Conservation (phyloP, 78 protist species). For the Isochrysis galbana region DNA sequence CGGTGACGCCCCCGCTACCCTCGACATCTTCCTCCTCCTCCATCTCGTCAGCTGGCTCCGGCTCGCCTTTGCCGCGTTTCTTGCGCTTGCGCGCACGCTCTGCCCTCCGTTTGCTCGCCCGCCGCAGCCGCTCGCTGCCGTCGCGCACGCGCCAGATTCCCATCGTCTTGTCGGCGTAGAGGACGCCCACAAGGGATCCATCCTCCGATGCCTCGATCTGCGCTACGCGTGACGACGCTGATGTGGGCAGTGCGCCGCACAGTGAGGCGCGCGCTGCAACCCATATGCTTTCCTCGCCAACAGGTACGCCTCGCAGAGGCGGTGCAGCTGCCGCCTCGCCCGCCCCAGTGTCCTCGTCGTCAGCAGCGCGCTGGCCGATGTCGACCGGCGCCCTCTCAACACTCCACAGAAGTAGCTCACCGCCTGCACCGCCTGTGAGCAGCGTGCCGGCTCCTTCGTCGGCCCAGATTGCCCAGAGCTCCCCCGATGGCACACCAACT, state of each 20-base stretch:
- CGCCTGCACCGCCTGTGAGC: conserved; percentile 47
- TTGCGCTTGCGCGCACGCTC: not conserved
- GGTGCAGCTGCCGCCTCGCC: too few species aligned
- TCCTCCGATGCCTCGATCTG: not conserved
- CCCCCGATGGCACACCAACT: conserved; percentile 72
- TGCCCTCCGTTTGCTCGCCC: not conserved
- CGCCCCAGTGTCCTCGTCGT: too few species aligned
- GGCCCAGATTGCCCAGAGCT: conserved; percentile 67
- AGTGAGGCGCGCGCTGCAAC: not conserved
- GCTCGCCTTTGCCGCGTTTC: not conserved
- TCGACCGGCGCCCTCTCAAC: not conserved
- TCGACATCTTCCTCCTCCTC: not conserved
- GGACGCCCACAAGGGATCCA: not conserved
- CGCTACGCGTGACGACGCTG: not conserved
- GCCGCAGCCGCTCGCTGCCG: not conserved
- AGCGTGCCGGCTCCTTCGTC: not conserved
- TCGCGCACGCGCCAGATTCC: not conserved
- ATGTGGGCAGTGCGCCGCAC: not conserved
- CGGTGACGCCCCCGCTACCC: not conserved
- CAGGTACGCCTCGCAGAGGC: too few species aligned
- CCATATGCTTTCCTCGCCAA: too few species aligned
- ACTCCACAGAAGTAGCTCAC: not conserved
- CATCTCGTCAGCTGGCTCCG: not conserved
- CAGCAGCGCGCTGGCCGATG: too few species aligned
- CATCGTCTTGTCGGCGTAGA: not conserved